A percentile compares a stretch with the other conserved stretches of the same genome.
Evolutionary conservation across 2,329 filamentous ascomycete genomes (phyloP).

Genomic region (Rachicladosporium sp.): DNA sequence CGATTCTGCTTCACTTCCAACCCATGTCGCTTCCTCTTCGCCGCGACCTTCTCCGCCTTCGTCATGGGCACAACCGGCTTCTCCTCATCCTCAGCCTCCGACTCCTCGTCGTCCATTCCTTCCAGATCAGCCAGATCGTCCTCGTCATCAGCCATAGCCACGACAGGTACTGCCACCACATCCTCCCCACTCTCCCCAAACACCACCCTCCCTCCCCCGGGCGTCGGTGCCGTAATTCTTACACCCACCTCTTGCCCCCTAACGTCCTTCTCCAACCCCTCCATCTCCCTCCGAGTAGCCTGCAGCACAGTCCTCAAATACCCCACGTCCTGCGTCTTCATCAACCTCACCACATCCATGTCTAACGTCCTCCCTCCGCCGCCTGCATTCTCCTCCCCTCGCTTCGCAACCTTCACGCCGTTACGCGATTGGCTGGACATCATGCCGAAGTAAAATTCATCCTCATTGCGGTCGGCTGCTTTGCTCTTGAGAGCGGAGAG

Average conservation of each 20-base stretch:
- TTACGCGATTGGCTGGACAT: conserved; percentile 39
- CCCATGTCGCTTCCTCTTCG: conserved; percentile 37
- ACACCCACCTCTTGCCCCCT: conserved; percentile 27
- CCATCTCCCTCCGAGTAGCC: conserved; percentile 41
- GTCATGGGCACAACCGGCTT: conserved; percentile 18
- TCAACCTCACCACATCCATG: conserved; percentile 47
- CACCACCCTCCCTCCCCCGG: conserved; percentile 22
- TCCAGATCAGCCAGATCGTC: conserved; percentile 10
- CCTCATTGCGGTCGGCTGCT: conserved; percentile 48
- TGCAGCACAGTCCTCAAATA: conserved; percentile 49
- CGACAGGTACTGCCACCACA: conserved; percentile 2
- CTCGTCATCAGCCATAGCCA: conserved; percentile 7
- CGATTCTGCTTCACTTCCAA: conserved; percentile 37
- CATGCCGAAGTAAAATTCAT: conserved; percentile 57
- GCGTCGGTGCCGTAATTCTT: conserved; percentile 19
- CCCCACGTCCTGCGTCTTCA: conserved; percentile 54
- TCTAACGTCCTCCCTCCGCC: conserved; percentile 29
- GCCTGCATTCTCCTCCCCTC: conserved; percentile 29
- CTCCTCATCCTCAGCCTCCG: conserved; percentile 5
- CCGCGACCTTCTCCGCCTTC: conserved; percentile 32
- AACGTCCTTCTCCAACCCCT: conserved; percentile 32
- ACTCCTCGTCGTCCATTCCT: conserved; percentile 11
- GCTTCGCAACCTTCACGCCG: conserved; percentile 31
- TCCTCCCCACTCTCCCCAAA: conserved; percentile 26
- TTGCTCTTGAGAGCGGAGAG: conserved; percentile 48